Conservation (phyloP, 2,329 filamentous ascomycete genomes). For the Cladophialophora immunda region DNA sequence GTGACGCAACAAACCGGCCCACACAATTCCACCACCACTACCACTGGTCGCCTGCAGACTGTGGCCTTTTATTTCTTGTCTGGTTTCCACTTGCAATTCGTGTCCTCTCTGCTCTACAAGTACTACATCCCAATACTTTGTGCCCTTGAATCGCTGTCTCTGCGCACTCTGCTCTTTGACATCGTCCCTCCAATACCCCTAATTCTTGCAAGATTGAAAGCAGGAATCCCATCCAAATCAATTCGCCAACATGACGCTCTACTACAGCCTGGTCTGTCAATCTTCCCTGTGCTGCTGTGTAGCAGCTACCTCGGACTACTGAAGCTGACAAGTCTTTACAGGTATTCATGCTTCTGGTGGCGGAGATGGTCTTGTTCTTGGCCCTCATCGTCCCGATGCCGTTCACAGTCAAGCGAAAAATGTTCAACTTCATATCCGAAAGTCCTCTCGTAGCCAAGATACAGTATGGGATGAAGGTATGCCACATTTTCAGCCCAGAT, state of each 20-base stretch:
- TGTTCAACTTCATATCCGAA: constrained; percentile 96
- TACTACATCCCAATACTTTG: neutral
- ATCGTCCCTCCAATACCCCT: constrained; percentile 1
- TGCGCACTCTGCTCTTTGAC: neutral
- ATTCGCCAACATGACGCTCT: constrained; percentile 69
- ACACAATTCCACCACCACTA: constrained; percentile 2
- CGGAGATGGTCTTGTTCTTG: constrained; percentile 61
- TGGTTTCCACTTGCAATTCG: constrained; percentile 5
- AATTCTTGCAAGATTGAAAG: neutral
- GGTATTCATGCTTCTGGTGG: constrained; percentile 60
- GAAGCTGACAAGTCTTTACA: constrained; percentile 40
- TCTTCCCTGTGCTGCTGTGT: neutral
- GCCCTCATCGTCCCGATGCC: constrained; percentile 78
- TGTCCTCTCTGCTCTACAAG: neutral
- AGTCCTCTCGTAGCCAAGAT: constrained; percentile 86
- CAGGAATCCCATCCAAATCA: neutral
- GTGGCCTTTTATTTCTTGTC: constrained; percentile 20
- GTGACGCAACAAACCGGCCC: constrained; percentile 15
- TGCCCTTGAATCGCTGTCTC: neutral
- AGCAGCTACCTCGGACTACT: constrained; percentile 20
- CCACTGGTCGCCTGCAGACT: neutral
- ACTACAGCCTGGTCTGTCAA: constrained; percentile 60
- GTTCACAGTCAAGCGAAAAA: constrained; percentile 82
- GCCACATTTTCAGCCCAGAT: constrained; percentile 23
- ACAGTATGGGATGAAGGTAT: constrained; percentile 92